phyloP scores from a whole-genome alignment of 306 rosid species.

The Cucurbita maxima region DNA sequence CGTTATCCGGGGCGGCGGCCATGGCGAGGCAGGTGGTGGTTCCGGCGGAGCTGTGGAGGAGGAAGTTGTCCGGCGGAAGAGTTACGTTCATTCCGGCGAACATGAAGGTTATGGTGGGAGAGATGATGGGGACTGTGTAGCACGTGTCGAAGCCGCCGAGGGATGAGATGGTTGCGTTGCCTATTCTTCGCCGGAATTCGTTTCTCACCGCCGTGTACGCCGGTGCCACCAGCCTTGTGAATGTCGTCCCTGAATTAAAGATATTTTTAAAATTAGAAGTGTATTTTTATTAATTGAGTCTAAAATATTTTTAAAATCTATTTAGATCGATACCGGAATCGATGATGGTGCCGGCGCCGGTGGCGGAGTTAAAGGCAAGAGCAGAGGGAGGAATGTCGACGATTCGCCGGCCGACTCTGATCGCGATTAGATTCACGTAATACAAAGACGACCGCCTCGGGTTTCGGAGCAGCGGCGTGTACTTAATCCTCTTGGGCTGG shows the following conservation, averaged over 20 bases:
- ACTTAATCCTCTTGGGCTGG: conserved; percentile 72
- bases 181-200: conserved; percentile 55
- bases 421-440: conserved; percentile 47
- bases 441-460: conserved; percentile 84
- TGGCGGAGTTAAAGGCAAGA: conserved; percentile 56
- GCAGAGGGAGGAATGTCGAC: conserved; percentile 71
- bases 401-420: conserved; percentile 57
- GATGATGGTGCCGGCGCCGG: conserved; percentile 77
- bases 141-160: conserved; percentile 96
- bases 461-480: conserved; percentile 64
- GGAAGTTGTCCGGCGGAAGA: conserved; percentile 55
- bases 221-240: conserved; percentile 65
- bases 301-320: too few relatives aligned
- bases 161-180: conserved; percentile 20
- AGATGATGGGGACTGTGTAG: conserved; percentile 42
- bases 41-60: conserved; percentile 64
- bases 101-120: conserved; percentile 70
- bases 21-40: conserved; percentile 59
- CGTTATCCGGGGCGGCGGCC: conserved; percentile 71
- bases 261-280: too few relatives aligned
- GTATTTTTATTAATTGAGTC: too few relatives aligned
- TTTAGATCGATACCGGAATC: conserved; percentile 40
- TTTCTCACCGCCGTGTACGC: conserved; percentile 53
- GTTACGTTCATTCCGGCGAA: conserved; percentile 84
- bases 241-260: conserved; percentile 50